Evolutionary conservation across 2,329 filamentous ascomycete species (phyloP).

Genomic region (Zymoseptoria passerinii): DNA sequence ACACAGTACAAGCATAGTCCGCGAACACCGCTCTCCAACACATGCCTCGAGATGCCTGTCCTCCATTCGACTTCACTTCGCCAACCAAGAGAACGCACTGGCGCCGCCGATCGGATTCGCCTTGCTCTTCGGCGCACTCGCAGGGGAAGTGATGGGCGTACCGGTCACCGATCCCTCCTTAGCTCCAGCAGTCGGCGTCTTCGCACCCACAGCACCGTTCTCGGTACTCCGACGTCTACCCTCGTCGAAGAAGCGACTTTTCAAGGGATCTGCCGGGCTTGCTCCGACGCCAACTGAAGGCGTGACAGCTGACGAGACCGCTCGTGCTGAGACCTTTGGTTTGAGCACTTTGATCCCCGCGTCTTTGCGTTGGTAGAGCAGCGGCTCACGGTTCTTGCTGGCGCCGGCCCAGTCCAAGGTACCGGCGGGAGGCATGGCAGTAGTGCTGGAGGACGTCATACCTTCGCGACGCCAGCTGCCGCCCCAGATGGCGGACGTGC

Average conservation of each 20-base stretch:
- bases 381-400: slow-evolving; percentile 45
- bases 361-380: slow-evolving; percentile 60
- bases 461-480: slow-evolving; percentile 41
- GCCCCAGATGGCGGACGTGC: slow-evolving; percentile 37
- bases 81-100: slow-evolving; percentile 86
- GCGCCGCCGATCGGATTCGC: slow-evolving; percentile 85
- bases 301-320: slow-evolving; percentile 35
- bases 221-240: slow-evolving; percentile 27
- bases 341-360: slow-evolving; percentile 87
- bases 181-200: slow-evolving; percentile 7
- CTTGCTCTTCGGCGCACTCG: slow-evolving; percentile 24
- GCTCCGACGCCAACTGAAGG: slow-evolving; percentile 18
- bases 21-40: not conserved
- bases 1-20: not conserved
- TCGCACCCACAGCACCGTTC: slow-evolving; percentile 10
- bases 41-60: not conserved
- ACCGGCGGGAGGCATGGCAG: slow-evolving; percentile 4
- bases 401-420: slow-evolving; percentile 48
- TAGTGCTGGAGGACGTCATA: slow-evolving; percentile 8
- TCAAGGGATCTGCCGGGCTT: slow-evolving; percentile 24
- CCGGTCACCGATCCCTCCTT: not conserved
- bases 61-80: not conserved
- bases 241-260: slow-evolving; percentile 44
- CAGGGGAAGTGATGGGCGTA: slow-evolving; percentile 8
- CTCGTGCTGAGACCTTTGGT: slow-evolving; percentile 56